Base-by-base conservation (phyloP, 2,329 filamentous ascomycete species). In the Annulohypoxylon truncatum region DNA sequence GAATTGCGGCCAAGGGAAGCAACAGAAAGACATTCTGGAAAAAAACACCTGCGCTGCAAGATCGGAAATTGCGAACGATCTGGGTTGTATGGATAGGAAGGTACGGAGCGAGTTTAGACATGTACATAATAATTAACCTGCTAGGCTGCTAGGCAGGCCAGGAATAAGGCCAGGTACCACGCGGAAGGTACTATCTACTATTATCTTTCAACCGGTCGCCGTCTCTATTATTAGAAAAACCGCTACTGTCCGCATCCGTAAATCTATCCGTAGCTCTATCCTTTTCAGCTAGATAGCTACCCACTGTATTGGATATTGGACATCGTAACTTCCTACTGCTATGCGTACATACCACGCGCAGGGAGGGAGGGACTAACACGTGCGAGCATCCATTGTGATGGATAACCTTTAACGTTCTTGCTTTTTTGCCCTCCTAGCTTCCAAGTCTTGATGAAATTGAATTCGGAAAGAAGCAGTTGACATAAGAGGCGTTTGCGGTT, bases 21-120 rank as follows among this genome's bases (percentile, higher is more conserved):
- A 46, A 61, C 8, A 31, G 50, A 47, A 28, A 54, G 35, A 58
- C n/a, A 42, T 59, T 54, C 47, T 61, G 61, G 48, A 64, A 62
- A 55, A 60, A 47, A n/a, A 58, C 5, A 15, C n/a, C n/a, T 15
- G 18, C 12, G 26, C 58, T 69, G 67, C 65, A 65, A 65, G 67
- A 68, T 68, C 67, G 67, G 67, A 70, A 70, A 68, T 68, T 70
- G 55, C 61, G 29, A 65, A 40, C 59, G 67, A 70, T 70, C 67
- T 68, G 31, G 54, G 44, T 46, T 15, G 54, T 18, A 31, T 48
- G 48, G 33, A 33, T 64, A 56, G 58, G 50, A 50, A 63, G 51
- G 54, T 64, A 60, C 46, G 50, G 54, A 51, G 51, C 46, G 26
- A 47, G 54, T 48, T 53, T 60, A 60, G 38, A 33, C 51, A 47